These are phyloP conservation scores for Alloascoidea hylecoeti DNA, from an alignment of 805 yeast genomes.

Conservation along the genomic window DNA sequence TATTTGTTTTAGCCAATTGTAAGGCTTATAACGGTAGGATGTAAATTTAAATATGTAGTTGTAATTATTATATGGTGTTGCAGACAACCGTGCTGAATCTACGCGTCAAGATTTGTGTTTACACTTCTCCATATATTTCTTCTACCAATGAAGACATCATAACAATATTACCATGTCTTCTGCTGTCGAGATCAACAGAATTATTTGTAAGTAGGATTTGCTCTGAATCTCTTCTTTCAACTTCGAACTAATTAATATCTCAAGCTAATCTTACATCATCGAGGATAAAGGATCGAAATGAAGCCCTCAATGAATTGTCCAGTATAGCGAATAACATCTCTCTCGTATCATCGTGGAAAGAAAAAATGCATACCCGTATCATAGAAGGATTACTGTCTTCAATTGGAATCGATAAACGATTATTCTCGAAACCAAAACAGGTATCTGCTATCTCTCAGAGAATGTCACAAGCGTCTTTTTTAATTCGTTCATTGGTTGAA, in stretches of 20 bases:
- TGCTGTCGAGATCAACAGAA: neutral
- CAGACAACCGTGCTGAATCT: too few species aligned
- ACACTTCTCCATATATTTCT: too few species aligned
- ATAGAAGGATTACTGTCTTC: neutral
- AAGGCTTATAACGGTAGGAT: too few species aligned
- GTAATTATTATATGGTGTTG: too few species aligned
- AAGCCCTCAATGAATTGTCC: neutral
- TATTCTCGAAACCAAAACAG: neutral
- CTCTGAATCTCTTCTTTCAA: too few species aligned
- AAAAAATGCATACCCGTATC: neutral
- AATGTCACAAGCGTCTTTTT: neutral
- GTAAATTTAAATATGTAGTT: too few species aligned
- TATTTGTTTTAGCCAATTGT: too few species aligned
- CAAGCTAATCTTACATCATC: neutral
- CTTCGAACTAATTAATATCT: neutral
- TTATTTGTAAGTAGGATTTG: neutral
- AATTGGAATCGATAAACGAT: neutral
- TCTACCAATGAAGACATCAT: too few species aligned
- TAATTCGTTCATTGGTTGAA: neutral
- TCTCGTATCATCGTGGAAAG: neutral
- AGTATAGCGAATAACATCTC: neutral
- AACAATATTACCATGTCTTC: neutral
- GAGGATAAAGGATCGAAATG: conserved; percentile 1
- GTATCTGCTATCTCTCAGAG: neutral
- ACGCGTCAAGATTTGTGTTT: too few species aligned